Base-by-base conservation (phyloP, 164 flowering plant species). In the Annona squamosa region DNA sequence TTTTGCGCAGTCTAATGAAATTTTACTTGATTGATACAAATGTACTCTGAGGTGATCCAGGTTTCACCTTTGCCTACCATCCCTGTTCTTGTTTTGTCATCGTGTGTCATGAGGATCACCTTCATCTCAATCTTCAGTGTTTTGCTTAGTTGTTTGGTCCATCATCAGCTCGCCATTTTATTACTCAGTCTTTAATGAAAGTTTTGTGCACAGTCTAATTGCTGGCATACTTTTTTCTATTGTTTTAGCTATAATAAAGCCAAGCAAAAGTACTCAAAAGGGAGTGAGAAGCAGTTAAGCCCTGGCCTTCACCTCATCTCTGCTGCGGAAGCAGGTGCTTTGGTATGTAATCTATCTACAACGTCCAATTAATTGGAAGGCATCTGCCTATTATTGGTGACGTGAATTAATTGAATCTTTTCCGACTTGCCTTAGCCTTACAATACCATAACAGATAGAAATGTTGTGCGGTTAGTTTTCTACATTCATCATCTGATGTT, bases 301-400 rank as follows among this genome's bases (percentile, higher is more conserved):
- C 85, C 97, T 44, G 85, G 87, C 57, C 82, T 84, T 78, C 97
- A 93, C 85, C 89, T 93, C 66, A 81, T 88, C 76, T 86, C 98
- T 26, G 94, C 98, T 77, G 94, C 94, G 48, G 98, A 93, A 81
- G 98, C 98, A 72, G 98, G 98, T 74, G 92, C 87, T 75, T 77
- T 90, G 87, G 97, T 91, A 71, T 83, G 91, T 78, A n/a, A 47
- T 61, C 71, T 46, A 62, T 46, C 45, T 42, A 37, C 42, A 17
- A n/a, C 9, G 48, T n/a, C 9, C 41, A 68, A 48, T 19, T 62
- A 42, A 10, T 52, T 70, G 45, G 37, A 13, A 68, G 71, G 47
- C 16, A 12, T 46, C 9, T 47, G 5, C 26, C 19, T 63, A 26
- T 19, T 63, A 52, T 1, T 10, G 59, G 59, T 16, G 2, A 52